Conservation (phyloP, 345 rosid species). For the Eucalyptus erythrocorys region DNA sequence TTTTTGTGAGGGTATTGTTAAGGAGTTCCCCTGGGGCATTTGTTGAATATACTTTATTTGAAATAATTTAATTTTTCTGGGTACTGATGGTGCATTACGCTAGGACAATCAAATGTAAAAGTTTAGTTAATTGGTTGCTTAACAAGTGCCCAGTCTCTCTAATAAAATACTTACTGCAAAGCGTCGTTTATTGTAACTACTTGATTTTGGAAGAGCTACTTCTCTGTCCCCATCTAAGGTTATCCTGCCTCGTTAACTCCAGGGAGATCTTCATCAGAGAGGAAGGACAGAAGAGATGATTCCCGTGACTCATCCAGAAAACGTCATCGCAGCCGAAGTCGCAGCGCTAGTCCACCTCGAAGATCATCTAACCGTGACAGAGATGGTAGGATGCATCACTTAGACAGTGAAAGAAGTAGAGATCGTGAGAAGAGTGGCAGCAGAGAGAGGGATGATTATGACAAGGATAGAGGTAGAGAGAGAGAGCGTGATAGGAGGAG, state of each 20-base stretch:
- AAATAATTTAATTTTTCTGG: not conserved
- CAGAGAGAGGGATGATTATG: conserved; percentile 56
- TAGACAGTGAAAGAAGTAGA: conserved; percentile 37
- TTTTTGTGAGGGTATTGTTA: not conserved
- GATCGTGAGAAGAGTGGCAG: conserved; percentile 75
- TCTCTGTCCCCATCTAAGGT: not conserved
- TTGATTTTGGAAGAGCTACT: not conserved
- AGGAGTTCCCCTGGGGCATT: not conserved
- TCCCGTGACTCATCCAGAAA: conserved; percentile 61
- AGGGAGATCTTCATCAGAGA: conserved; percentile 43
- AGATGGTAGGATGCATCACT: conserved; percentile 22
- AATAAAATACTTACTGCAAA: not conserved
- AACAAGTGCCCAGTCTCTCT: not conserved
- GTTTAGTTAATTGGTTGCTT: not conserved
- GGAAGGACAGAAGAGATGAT: conserved; percentile 60
- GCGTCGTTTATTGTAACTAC: not conserved
- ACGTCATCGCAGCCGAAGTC: conserved; percentile 58
- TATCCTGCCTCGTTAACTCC: not conserved
- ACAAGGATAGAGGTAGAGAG: conserved; percentile 52
- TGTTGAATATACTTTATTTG: not conserved
- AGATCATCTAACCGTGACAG: conserved; percentile 49
- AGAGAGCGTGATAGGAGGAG: conserved; percentile 72
- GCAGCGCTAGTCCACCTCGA: conserved; percentile 62
- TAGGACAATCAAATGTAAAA: not conserved
- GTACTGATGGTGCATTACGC: not conserved